These are phyloP conservation scores for Wickerhamiella qilinensis DNA, from an alignment of 805 yeast genomes.

Conservation along the genomic window DNA sequence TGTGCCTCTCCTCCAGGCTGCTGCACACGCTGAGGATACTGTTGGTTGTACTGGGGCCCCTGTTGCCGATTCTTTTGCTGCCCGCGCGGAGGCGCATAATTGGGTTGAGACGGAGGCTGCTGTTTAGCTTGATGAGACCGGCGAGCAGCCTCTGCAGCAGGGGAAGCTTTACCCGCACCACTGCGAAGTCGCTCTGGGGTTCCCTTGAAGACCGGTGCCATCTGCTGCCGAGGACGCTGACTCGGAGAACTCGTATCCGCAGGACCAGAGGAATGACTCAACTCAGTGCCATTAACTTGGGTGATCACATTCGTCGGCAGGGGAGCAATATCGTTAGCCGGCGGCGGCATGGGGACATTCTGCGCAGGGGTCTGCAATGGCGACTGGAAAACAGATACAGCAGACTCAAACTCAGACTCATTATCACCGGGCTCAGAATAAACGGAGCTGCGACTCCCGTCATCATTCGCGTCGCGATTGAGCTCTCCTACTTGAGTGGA, in stretches of 20 bases:
- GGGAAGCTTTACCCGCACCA: no score
- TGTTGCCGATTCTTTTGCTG: constrained; percentile 1
- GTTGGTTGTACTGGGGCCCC: neutral
- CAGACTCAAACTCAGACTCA: neutral
- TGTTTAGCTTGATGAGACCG: neutral
- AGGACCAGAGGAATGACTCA: no score
- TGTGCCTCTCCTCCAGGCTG: no score
- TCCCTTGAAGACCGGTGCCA: no score
- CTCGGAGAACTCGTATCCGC: no score
- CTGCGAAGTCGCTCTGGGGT: no score
- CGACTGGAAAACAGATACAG: neutral
- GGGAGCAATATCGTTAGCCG: neutral
- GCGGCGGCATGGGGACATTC: neutral
- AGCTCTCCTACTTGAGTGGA: no score
- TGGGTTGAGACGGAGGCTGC: no score
- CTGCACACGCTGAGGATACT: neutral
- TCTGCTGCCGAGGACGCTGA: no score
- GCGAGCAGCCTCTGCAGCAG: neutral
- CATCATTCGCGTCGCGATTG: neutral
- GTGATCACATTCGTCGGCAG: neutral
- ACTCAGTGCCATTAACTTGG: no score
- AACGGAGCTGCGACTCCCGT: constrained; percentile 6
- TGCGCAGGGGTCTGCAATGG: neutral
- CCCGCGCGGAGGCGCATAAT: no score
- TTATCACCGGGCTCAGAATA: constrained; percentile 14